Conservation (phyloP, 2,329 filamentous ascomycete species). For the Hypoxylon sp. region DNA sequence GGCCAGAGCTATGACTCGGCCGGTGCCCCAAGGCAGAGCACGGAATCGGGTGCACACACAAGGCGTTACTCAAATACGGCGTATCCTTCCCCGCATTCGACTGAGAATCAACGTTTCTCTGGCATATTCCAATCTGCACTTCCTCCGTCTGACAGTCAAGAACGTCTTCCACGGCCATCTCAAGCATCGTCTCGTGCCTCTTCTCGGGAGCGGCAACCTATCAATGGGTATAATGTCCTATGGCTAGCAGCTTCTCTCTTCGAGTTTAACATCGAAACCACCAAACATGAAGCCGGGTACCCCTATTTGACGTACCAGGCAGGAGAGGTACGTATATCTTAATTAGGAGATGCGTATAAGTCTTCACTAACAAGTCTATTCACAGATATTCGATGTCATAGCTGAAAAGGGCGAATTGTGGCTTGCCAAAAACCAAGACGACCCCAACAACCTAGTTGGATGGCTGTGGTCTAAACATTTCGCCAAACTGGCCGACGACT, state of each 20-base stretch:
- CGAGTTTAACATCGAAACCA: slow-evolving; percentile 96
- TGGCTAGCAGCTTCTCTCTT: slow-evolving; percentile 96
- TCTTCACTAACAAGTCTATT: slow-evolving; percentile 8
- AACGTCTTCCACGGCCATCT: slow-evolving; percentile 67
- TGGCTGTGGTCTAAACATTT: slow-evolving; percentile 99
- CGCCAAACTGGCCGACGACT: slow-evolving; percentile 73
- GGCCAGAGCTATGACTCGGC: slow-evolving; percentile 72
- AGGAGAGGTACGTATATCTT: slow-evolving; percentile 76
- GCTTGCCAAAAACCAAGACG: slow-evolving; percentile 98
- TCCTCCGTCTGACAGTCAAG: slow-evolving; percentile 79
- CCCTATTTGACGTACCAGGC: slow-evolving; percentile 96
- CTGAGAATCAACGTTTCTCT: slow-evolving; percentile 72
- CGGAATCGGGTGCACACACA: slow-evolving; percentile 63
- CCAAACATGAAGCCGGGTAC: slow-evolving; percentile 93
- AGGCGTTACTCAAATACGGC: slow-evolving; percentile 70
- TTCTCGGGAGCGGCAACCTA: slow-evolving; percentile 69
- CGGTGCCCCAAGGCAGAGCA: slow-evolving; percentile 65
- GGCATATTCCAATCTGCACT: slow-evolving; percentile 90
- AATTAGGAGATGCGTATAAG: not conserved
- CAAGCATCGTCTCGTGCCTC: slow-evolving; percentile 73
- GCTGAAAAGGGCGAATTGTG: slow-evolving; percentile 97
- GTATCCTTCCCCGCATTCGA: slow-evolving; percentile 65
- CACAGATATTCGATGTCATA: slow-evolving; percentile 87
- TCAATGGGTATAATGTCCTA: slow-evolving; percentile 78
- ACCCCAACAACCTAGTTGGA: slow-evolving; percentile 81